Evolutionary conservation across 2,329 filamentous ascomycete species (phyloP), one percentile per base, ranked within the genome.

Genomic region (Cytospora schulzeri): DNA sequence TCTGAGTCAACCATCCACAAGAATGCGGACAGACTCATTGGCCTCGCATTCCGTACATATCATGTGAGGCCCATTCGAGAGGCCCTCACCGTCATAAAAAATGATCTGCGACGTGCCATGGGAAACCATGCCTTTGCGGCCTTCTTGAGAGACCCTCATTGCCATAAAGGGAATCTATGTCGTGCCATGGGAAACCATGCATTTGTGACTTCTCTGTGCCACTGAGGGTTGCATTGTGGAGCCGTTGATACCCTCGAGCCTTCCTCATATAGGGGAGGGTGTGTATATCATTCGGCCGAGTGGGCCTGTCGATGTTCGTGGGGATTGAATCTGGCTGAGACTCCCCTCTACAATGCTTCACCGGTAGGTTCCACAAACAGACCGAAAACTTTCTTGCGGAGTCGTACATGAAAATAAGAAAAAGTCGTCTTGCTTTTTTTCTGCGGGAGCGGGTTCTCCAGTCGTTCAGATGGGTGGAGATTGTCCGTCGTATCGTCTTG

Each of bases 31-130:
- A 59, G 56, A 19, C 48, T 57, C 64, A 60, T 66, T 65, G 63
- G 59, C 31, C 66, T 66, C 68, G 69, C 69, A 70, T 68, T 54
- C 60, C 26, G n/a, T 64, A 60, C 41, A 57, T 38, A 67, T 72
- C 70, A 72, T 72, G 70, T 72, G 70, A 70, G 65, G 57, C 57
- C 51, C 15, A 48, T 26, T 51, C 7, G 48, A 59, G 41, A 51
- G 41, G 57, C 29, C 31, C 53, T 28, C 57, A 31, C 31, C 35
- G 48, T 26, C 54, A 48, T 38, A 60, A 60, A 11, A 28, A n/a
- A 38, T 33, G 26, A 56, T 53, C n/a, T 55, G 24, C 26, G 35
- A 55, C 59, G 51, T 53, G 26, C 1, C 38, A 41, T 41, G 38
- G 31, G 28, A 28, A 26, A 55, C 38, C 38, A 41, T n/a, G 38